Conservation (phyloP, 2,329 filamentous ascomycete species). For the Trichoderma semiorbis region DNA sequence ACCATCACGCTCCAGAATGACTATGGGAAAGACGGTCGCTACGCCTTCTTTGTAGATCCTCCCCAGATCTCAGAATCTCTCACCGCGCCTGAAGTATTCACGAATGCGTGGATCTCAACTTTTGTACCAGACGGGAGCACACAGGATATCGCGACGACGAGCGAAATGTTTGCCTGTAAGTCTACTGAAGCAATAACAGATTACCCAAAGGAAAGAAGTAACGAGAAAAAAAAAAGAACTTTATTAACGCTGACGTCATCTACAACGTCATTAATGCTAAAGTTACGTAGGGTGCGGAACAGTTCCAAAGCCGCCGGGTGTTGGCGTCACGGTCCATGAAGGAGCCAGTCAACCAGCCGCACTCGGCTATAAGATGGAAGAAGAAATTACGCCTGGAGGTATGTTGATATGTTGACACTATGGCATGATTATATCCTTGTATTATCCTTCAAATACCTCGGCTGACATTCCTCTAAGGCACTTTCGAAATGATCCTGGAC, state of each 20-base stretch:
- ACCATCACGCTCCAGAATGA: not conserved
- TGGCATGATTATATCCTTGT: not conserved
- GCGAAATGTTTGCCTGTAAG: not conserved
- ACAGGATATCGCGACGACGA: not conserved
- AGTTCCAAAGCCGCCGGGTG: not conserved
- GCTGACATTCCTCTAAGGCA: not conserved
- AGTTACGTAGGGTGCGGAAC: not conserved
- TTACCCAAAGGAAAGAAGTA: not conserved
- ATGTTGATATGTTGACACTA: not conserved
- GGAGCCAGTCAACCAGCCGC: not conserved
- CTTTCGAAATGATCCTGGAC: not conserved
- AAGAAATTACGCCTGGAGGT: not conserved
- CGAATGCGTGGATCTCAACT: not conserved
- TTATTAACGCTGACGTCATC: not conserved
- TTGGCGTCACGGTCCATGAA: not conserved
- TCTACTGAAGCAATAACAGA: not conserved
- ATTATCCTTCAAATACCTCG: accelerated
- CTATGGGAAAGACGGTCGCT: not conserved
- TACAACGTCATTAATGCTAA: not conserved
- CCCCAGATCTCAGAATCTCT: not conserved
- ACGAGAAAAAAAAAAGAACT: not conserved
- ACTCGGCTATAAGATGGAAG: not conserved
- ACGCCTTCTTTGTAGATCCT: not conserved
- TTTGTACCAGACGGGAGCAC: not conserved
- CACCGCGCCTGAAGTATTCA: not conserved